phyloP scores from a whole-genome alignment of 805 yeast genomes.

The Candida michaelii region DNA sequence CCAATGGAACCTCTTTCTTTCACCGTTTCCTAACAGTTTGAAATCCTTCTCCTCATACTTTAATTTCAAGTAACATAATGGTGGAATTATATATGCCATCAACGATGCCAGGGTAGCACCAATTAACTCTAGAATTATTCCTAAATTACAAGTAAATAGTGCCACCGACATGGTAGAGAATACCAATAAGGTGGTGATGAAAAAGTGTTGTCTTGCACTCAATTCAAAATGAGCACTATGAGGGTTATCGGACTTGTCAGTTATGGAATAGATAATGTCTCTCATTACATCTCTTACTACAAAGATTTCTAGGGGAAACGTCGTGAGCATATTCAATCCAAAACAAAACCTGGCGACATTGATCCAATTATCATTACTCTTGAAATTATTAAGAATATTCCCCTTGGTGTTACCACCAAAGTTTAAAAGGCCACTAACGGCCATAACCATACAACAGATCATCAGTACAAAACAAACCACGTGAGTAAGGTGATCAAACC shows the following conservation, averaged over 20 bases:
- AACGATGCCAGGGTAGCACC: constrained; percentile 93
- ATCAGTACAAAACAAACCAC: constrained; percentile 79
- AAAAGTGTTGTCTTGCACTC: constrained; percentile 51
- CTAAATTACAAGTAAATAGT: constrained; percentile 80
- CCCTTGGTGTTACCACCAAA: constrained; percentile 83
- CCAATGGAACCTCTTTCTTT: constrained; percentile 28
- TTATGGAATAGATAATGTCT: constrained; percentile 47
- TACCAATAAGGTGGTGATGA: constrained; percentile 65
- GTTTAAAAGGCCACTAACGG: constrained; percentile 70
- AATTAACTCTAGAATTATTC: constrained; percentile 82
- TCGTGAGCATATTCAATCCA: constrained; percentile 89
- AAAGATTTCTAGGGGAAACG: constrained; percentile 86
- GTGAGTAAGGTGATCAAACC: constrained; percentile 79
- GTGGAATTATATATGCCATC: constrained; percentile 91
- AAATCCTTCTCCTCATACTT: constrained; percentile 45
- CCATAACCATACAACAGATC: constrained; percentile 75
- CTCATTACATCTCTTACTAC: constrained; percentile 86
- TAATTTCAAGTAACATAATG: constrained; percentile 73
- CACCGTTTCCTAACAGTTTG: constrained; percentile 19
- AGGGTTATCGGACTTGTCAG: constrained; percentile 17
- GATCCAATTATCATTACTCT: constrained; percentile 67
- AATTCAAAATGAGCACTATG: constrained; percentile 39
- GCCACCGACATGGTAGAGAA: constrained; percentile 73
- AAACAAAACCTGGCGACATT: constrained; percentile 89
- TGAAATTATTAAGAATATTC: constrained; percentile 84